Percentiles rank a stretch among this genome's conserved stretches.
phyloP scores from a whole-genome alignment of 129 eudicot genomes.

The Arctium lappa region DNA sequence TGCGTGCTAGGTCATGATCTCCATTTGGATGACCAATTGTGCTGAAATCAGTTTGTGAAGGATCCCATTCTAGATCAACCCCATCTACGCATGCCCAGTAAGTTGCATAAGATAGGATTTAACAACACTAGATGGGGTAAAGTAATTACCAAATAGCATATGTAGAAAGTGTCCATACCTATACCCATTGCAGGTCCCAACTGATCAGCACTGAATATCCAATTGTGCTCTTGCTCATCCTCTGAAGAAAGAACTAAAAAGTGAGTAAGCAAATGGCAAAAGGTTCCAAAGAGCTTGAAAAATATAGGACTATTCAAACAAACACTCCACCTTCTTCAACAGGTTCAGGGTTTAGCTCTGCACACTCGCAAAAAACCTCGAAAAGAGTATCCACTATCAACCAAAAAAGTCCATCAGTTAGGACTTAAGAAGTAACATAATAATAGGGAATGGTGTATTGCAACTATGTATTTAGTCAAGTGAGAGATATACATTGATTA shows the following conservation, averaged over 20 bases:
- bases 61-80: slow-evolving; percentile 52
- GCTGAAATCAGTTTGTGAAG: slow-evolving; percentile 22
- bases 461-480: not conserved
- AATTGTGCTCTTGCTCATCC: slow-evolving; percentile 63
- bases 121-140: not conserved
- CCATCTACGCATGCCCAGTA: slow-evolving; percentile 30
- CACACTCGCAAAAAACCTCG: slow-evolving; percentile 82
- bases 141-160: not conserved
- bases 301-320: not conserved
- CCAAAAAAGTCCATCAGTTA: not conserved
- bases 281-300: not conserved
- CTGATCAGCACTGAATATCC: slow-evolving; percentile 95
- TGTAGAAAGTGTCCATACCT: not conserved
- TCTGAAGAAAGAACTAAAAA: slow-evolving; percentile 32
- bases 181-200: slow-evolving; percentile 45
- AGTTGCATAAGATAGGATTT: slow-evolving; percentile 4
- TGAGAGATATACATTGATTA: slow-evolving; percentile 52
- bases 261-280: not conserved
- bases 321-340: slow-evolving; percentile 62
- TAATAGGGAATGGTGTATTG: not conserved
- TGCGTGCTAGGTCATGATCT: slow-evolving; percentile 53
- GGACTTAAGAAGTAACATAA: not conserved
- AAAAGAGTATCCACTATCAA: slow-evolving; percentile 75
- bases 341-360: slow-evolving; percentile 91
- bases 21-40: slow-evolving; percentile 68